A percentile compares a stretch with the other conserved stretches of the same genome.
Conservation (phyloP, 176 grass and related monocot genomes). For the Hyparrhenia diplandra region DNA sequence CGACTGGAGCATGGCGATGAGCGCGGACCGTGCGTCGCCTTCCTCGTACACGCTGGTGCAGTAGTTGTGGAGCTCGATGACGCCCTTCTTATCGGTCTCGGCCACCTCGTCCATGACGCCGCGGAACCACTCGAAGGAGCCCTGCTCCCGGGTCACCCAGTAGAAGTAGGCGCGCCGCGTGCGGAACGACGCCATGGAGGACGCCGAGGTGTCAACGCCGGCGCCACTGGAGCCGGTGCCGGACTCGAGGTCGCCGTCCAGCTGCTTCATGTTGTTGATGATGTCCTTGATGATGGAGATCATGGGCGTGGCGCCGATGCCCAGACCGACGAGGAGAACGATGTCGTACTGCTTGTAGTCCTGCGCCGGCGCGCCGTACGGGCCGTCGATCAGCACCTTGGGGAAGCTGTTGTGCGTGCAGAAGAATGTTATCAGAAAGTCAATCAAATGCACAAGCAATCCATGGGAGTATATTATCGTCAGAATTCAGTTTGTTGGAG, state of each 20-base stretch:
- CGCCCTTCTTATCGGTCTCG: slow-evolving; percentile 62
- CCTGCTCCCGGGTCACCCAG: slow-evolving; percentile 92
- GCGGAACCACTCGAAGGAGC: slow-evolving; percentile 95
- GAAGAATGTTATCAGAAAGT: too few relatives aligned
- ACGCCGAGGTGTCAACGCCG: neutral
- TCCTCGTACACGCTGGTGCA: slow-evolving; percentile 99
- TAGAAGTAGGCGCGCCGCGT: slow-evolving; percentile 88
- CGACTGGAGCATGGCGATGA: slow-evolving; percentile 94
- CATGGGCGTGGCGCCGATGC: slow-evolving; percentile 92
- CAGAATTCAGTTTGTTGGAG: neutral
- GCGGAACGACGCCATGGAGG: slow-evolving; percentile 34
- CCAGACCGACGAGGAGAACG: slow-evolving; percentile 74
- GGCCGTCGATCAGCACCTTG: slow-evolving; percentile 77
- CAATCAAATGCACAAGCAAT: too few relatives aligned
- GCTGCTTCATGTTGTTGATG: slow-evolving; percentile 71
- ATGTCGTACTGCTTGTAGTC: slow-evolving; percentile 95
- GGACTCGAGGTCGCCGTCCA: slow-evolving; percentile 38
- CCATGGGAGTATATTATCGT: neutral
- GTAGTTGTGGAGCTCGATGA: slow-evolving; percentile 93
- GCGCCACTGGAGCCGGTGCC: neutral
- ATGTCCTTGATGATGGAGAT: slow-evolving; percentile 98
- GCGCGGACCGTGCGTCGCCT: slow-evolving; percentile 76
- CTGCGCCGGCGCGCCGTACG: slow-evolving; percentile 82
- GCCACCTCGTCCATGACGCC: slow-evolving; percentile 87
- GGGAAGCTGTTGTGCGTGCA: too few relatives aligned